phyloP scores from a whole-genome alignment of 2,329 filamentous ascomycete genomes.

The Didymella glomerata region DNA sequence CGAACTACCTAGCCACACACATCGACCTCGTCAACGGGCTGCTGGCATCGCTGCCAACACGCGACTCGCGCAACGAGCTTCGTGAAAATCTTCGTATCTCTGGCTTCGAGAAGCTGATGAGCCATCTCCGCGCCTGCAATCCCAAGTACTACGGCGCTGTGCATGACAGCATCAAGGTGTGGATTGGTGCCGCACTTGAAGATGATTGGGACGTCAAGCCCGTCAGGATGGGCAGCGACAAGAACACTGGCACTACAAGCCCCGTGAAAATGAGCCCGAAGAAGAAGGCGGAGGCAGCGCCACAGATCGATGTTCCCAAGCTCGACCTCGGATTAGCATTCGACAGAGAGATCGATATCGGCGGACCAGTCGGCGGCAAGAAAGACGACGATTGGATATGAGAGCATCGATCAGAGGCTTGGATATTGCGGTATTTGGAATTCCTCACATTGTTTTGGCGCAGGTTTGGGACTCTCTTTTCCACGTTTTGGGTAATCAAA shows the following conservation, averaged over 20 bases:
- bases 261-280: slow-evolving; percentile 54
- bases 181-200: slow-evolving; percentile 85
- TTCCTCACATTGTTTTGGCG: slow-evolving; percentile 5
- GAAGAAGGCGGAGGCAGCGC: slow-evolving; percentile 49
- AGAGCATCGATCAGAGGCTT: slow-evolving; percentile 5
- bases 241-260: slow-evolving; percentile 45
- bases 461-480: not conserved
- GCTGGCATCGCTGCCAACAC: slow-evolving; percentile 78
- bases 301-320: slow-evolving; percentile 51
- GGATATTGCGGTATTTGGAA: not conserved
- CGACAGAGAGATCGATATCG: slow-evolving; percentile 40
- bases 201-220: slow-evolving; percentile 87
- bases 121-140: slow-evolving; percentile 87
- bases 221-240: slow-evolving; percentile 74
- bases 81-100: slow-evolving; percentile 81
- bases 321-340: slow-evolving; percentile 48
- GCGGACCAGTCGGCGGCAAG: slow-evolving; percentile 24
- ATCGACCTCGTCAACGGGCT: slow-evolving; percentile 93
- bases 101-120: slow-evolving; percentile 90
- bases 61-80: slow-evolving; percentile 75
- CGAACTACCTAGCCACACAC: slow-evolving; percentile 92
- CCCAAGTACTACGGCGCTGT: slow-evolving; percentile 96
- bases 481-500: not conserved
- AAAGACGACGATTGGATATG: slow-evolving; percentile 48
- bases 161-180: slow-evolving; percentile 86